phyloP scores from a whole-genome alignment of 192 early-diverging fungal genomes.

The Coemansia sp. region DNA sequence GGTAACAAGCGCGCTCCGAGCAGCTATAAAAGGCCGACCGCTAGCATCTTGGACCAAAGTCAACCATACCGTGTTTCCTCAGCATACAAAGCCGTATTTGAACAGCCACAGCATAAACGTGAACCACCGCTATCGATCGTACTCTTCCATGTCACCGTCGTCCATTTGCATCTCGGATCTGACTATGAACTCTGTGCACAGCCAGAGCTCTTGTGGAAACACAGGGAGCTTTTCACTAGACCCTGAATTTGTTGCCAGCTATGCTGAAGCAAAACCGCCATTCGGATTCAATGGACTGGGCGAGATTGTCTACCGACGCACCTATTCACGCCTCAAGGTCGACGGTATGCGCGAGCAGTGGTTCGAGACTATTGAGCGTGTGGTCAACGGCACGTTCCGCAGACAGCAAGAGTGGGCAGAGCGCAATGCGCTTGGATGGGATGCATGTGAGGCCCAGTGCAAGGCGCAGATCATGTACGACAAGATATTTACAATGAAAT shows the following conservation, averaged over 20 bases:
- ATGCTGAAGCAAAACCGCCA: constrained; percentile 16
- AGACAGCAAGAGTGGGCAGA: constrained; percentile 45
- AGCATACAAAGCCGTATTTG: too few relatives aligned
- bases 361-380: constrained; percentile 53
- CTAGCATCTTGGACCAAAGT: too few relatives aligned
- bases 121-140: too few relatives aligned
- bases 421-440: constrained; percentile 36
- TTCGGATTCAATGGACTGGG: constrained; percentile 58
- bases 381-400: constrained; percentile 58
- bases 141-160: too few relatives aligned
- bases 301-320: constrained; percentile 54
- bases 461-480: constrained; percentile 55
- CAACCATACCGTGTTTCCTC: too few relatives aligned
- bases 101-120: too few relatives aligned
- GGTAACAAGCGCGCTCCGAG: too few relatives aligned
- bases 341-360: constrained; percentile 38
- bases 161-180: too few relatives aligned
- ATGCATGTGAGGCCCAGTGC: constrained; percentile 38
- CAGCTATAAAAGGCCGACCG: too few relatives aligned
- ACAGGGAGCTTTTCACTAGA: neutral
- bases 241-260: constrained; percentile 11
- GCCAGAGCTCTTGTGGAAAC: too few relatives aligned
- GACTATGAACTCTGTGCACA: too few relatives aligned
- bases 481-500: constrained; percentile 56
- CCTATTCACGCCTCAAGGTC: constrained; percentile 48